Percentiles rank a stretch among this genome's conserved stretches.
phyloP scores from a whole-genome alignment of 495 filamentous ascomycete species.

The Xylaria cubensis region DNA sequence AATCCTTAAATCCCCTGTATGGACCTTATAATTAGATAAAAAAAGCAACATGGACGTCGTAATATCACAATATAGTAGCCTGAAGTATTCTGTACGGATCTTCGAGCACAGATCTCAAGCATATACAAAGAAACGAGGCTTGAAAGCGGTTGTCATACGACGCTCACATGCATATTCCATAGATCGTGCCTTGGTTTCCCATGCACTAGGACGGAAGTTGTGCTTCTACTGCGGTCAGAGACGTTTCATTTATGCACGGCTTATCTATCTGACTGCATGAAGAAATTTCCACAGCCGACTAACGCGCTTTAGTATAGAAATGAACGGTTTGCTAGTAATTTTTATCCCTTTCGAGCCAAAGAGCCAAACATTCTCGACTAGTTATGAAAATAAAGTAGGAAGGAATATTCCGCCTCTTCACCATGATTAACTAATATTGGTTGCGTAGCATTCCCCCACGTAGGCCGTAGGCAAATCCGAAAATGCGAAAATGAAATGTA shows the following conservation, averaged over 20 bases:
- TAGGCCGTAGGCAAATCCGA: neutral
- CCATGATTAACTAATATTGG: neutral
- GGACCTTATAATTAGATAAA: neutral
- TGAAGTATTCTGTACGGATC: neutral
- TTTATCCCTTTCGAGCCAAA: neutral
- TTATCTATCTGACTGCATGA: conserved; percentile 22
- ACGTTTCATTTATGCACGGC: conserved; percentile 1
- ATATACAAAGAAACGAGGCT: neutral
- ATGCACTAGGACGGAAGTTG: neutral
- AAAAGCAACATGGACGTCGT: neutral
- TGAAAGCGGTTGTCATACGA: neutral
- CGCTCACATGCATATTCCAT: neutral
- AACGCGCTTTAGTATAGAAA: neutral
- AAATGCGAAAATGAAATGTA: neutral
- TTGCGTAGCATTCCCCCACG: neutral
- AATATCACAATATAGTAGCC: neutral
- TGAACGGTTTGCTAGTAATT: neutral
- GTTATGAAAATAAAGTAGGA: neutral
- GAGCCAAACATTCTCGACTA: neutral
- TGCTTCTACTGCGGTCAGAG: neutral
- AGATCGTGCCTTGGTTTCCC: neutral
- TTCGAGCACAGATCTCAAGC: neutral
- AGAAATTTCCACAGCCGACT: neutral
- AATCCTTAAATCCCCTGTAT: neutral
- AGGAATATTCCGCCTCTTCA: neutral